Percentiles rank a stretch among this genome's conserved stretches.
Evolutionary conservation across 306 rosid genomes (phyloP).

Genomic region (Vigna hirtella): DNA sequence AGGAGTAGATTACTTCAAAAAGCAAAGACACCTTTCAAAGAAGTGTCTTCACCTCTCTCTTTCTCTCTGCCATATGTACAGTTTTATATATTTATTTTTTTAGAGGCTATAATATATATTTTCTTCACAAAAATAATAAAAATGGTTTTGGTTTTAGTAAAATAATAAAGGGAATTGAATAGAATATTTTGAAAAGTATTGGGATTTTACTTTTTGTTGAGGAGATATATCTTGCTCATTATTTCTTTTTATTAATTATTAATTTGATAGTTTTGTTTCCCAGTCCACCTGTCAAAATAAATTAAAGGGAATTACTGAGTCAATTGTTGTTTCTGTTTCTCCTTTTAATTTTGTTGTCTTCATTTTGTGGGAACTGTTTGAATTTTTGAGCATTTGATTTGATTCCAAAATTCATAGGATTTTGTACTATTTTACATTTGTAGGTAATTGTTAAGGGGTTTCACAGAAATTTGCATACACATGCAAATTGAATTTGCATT

Average conservation of each 20-base stretch:
- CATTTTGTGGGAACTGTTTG: constrained; percentile 24
- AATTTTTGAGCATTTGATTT: constrained; percentile 41
- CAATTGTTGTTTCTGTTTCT: constrained; percentile 50
- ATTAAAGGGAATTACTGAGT: constrained; percentile 54
- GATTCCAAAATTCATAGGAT: constrained; percentile 47
- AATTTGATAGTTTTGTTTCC: constrained; percentile 22
- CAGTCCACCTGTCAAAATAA: constrained; percentile 47
- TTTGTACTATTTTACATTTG: constrained; percentile 41
- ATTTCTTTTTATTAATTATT: constrained; percentile 42
- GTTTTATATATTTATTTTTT: neutral
- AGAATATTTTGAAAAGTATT: constrained; percentile 14
- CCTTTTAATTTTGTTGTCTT: constrained; percentile 26
- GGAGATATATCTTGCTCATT: constrained; percentile 43
- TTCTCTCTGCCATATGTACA: neutral
- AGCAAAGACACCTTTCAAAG: neutral
- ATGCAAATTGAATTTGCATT: constrained; percentile 52
- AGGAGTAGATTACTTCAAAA: neutral
- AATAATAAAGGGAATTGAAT: neutral
- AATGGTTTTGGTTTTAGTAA: neutral
- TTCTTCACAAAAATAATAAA: neutral
- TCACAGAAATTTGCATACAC: constrained; percentile 45
- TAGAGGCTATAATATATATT: neutral
- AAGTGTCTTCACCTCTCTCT: neutral
- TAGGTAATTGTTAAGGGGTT: constrained; percentile 43
- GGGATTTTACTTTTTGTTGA: neutral